phyloP scores from a whole-genome alignment of 495 filamentous ascomycete species.

The Lophiostoma macrostomum region DNA sequence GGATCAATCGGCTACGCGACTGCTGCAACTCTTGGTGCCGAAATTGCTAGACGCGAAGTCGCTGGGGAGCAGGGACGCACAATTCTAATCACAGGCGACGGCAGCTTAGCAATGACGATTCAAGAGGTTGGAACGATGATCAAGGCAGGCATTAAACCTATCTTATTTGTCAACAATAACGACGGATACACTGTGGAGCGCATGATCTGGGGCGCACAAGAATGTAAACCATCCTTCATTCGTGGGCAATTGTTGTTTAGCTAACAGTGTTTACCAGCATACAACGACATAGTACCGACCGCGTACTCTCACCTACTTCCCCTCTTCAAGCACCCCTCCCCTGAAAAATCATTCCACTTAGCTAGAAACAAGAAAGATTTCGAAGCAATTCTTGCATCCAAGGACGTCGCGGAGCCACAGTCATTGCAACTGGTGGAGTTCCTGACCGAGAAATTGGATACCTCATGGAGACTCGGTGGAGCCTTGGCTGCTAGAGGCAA shows the following conservation, averaged over 20 bases:
- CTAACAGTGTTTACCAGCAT: constrained; percentile 14
- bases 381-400: constrained; percentile 31
- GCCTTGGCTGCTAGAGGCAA: constrained; percentile 36
- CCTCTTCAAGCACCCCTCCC: constrained; percentile 37
- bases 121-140: constrained; percentile 45
- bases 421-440: constrained; percentile 40
- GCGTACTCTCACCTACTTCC: constrained; percentile 39
- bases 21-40: constrained; percentile 38
- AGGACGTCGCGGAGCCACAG: constrained; percentile 26
- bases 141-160: constrained; percentile 25
- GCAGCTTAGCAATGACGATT: constrained; percentile 41
- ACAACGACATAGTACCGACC: constrained; percentile 44
- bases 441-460: constrained; percentile 40
- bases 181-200: constrained; percentile 44
- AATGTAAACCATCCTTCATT: constrained; percentile 15
- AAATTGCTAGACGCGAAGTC: no score
- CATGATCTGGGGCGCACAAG: constrained; percentile 41
- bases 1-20: constrained; percentile 42
- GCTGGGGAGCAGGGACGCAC: constrained; percentile 29
- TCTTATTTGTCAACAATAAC: constrained; percentile 43
- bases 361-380: constrained; percentile 39
- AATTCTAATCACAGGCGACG: constrained; percentile 41
- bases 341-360: constrained; percentile 34
- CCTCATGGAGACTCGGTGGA: constrained; percentile 35
- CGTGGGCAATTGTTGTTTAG: neutral